Evolutionary conservation across 169 alveolate genomes (phyloP), one percentile per base, ranked within the genome.

Genomic region (Plasmodium inui): DNA sequence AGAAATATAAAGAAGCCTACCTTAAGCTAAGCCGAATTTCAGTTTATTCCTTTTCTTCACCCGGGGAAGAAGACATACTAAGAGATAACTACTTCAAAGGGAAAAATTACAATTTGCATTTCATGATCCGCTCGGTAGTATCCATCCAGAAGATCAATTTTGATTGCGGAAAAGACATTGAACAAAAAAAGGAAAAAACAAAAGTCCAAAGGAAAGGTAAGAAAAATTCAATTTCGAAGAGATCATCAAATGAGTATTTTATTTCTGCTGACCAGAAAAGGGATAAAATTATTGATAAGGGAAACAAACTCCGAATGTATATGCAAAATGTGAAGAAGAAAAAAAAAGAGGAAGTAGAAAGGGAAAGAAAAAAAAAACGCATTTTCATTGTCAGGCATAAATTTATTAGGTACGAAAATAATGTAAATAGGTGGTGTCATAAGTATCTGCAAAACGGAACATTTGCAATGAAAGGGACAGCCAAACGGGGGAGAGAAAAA

Each of bases 1-100:
- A 74, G 53, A 85, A 74, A 53, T 85, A 85, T 85, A 85, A 85
- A 85, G 93, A 85, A 28, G 93, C 93, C 22, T 85, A 85, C 28
- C 9, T 73, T 3, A 53, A 46, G 78, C 44, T 85, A 37, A 30
- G 83, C 14, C n/a, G 9, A 67, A 34, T 83, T 46, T 83, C 83
- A 22, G 76, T 46, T 22, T 7, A 83, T 70, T 83, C 34, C 12
- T 83, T 22, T 83, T 26, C 37, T 37, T 44, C 73, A 12, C 30
- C 30, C 1, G 41, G 61, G 37, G 37, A 50, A 3, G 34, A 50
- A 17, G 37, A 46, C 28, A 39, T 85, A 46, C 79, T 73, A 53
- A 37, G 78, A 26, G 61, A 73, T 50, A 73, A 73, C 79, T 85
- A 73, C 67, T 74, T 85, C 79, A 71, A 50, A 73, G 53, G 55